A percentile compares a stretch with the other conserved stretches of the same genome.
Evolutionary conservation across 1,139 yeast genomes (phyloP).

Genomic region (Saccharomyces pastorianus): DNA sequence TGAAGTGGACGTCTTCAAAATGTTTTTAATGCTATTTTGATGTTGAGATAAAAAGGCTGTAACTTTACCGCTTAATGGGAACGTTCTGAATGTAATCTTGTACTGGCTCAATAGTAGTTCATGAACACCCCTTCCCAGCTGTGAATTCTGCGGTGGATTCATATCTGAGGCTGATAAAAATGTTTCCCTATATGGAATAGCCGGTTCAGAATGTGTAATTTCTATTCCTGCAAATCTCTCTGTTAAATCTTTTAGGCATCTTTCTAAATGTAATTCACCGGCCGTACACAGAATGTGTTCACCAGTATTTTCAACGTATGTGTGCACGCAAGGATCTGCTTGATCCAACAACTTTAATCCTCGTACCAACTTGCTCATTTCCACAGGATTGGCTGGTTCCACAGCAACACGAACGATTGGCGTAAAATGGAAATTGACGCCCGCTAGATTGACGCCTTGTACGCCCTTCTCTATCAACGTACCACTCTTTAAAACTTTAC

Average conservation of each 20-base stretch:
- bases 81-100: slow-evolving; percentile 41
- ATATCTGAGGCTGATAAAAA: slow-evolving; percentile 44
- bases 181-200: slow-evolving; percentile 90
- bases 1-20: slow-evolving; percentile 14
- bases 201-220: slow-evolving; percentile 81
- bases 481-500: slow-evolving; percentile 76
- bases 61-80: slow-evolving; percentile 50
- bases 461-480: slow-evolving; percentile 51
- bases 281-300: slow-evolving; percentile 89
- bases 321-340: slow-evolving; percentile 91
- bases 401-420: slow-evolving; percentile 93
- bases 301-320: slow-evolving; percentile 78
- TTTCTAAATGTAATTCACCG: slow-evolving; percentile 89
- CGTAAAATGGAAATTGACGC: slow-evolving; percentile 56
- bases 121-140: slow-evolving; percentile 37
- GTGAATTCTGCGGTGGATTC: slow-evolving; percentile 37
- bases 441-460: slow-evolving; percentile 61
- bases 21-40: slow-evolving; percentile 35
- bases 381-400: slow-evolving; percentile 83
- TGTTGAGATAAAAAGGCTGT: slow-evolving; percentile 44
- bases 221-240: slow-evolving; percentile 92
- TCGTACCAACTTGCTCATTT: slow-evolving; percentile 62
- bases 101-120: slow-evolving; percentile 43
- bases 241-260: slow-evolving; percentile 79
- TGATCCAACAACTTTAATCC: slow-evolving; percentile 75